These are phyloP conservation scores for Curvularia lunata DNA, from an alignment of 2,329 filamentous ascomycete species.

Conservation along the genomic window DNA sequence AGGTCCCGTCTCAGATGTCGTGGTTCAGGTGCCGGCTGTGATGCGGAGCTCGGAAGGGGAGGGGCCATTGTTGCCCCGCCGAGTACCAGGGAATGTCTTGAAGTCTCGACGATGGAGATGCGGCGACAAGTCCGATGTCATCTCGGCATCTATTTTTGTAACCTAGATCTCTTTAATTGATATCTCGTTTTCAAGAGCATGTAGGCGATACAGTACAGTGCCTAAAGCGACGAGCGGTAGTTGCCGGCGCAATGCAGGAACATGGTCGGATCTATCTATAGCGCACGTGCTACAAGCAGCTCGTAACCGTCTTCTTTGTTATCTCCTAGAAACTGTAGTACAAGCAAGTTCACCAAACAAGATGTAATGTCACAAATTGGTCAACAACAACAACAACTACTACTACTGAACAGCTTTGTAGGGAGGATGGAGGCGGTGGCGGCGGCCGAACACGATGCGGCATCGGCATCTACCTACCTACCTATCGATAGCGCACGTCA, in stretches of 20 bases:
- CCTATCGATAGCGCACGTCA: slow-evolving; percentile 35
- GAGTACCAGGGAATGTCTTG: slow-evolving; percentile 12
- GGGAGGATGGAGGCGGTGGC: slow-evolving; percentile 15
- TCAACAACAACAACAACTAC: too few species aligned
- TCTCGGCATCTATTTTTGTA: neutral
- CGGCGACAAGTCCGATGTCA: slow-evolving; percentile 16
- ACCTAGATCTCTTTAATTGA: neutral
- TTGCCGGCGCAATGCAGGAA: slow-evolving; percentile 13
- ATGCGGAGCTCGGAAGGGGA: slow-evolving; percentile 39
- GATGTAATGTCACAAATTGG: neutral
- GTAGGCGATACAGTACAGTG: neutral
- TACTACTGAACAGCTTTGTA: neutral
- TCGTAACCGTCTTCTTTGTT: neutral
- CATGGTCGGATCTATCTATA: slow-evolving; percentile 15
- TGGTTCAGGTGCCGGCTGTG: slow-evolving; percentile 23
- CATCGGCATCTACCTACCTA: slow-evolving; percentile 11
- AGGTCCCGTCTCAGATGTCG: slow-evolving; percentile 26
- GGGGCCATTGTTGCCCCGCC: slow-evolving; percentile 30
- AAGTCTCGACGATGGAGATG: slow-evolving; percentile 17
- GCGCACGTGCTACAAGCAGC: slow-evolving; percentile 12
- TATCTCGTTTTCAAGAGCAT: neutral
- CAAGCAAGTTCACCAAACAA: neutral
- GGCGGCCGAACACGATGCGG: slow-evolving; percentile 9
- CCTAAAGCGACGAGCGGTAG: slow-evolving; percentile 1
- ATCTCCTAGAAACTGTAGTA: neutral